These are phyloP conservation scores for Nannizzia gypsea DNA, from an alignment of 2,329 filamentous ascomycete genomes.

Conservation along the genomic window DNA sequence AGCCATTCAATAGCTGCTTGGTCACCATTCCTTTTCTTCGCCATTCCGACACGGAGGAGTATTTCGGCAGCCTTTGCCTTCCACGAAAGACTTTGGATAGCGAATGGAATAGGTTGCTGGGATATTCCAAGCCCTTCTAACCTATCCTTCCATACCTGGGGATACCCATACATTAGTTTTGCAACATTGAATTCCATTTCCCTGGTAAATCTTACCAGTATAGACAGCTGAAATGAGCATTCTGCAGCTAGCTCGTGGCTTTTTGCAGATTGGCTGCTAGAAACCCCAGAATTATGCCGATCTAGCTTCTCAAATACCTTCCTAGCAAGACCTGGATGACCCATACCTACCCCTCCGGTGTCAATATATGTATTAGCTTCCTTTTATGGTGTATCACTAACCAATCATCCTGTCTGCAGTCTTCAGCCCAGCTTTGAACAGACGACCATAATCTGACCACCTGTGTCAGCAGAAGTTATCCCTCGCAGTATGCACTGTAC, in stretches of 20 bases:
- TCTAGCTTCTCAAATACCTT: constrained; percentile 46
- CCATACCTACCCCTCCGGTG: constrained; percentile 30
- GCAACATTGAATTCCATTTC: neutral
- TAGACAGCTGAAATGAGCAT: neutral
- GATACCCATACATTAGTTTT: constrained; percentile 23
- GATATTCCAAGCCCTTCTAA: neutral
- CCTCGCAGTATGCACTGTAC: neutral
- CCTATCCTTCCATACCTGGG: constrained; percentile 41
- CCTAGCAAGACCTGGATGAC: constrained; percentile 47
- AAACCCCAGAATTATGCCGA: neutral
- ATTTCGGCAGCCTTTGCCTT: constrained; percentile 55
- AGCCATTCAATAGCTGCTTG: constrained; percentile 59
- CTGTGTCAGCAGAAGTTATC: neutral
- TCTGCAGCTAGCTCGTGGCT: neutral
- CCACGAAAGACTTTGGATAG: constrained; percentile 34
- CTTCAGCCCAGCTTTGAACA: constrained; percentile 58
- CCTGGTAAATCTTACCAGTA: neutral
- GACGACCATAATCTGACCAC: constrained; percentile 33
- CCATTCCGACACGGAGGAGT: constrained; percentile 60
- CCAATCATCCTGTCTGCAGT: constrained; percentile 35
- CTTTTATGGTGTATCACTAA: neutral
- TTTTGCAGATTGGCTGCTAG: neutral
- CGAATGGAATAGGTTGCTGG: neutral
- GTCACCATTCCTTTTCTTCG: constrained; percentile 41
- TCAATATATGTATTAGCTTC: neutral